Evolutionary conservation across 495 filamentous ascomycete genomes (phyloP).

Genomic region (Chaetomidium leptoderma): DNA sequence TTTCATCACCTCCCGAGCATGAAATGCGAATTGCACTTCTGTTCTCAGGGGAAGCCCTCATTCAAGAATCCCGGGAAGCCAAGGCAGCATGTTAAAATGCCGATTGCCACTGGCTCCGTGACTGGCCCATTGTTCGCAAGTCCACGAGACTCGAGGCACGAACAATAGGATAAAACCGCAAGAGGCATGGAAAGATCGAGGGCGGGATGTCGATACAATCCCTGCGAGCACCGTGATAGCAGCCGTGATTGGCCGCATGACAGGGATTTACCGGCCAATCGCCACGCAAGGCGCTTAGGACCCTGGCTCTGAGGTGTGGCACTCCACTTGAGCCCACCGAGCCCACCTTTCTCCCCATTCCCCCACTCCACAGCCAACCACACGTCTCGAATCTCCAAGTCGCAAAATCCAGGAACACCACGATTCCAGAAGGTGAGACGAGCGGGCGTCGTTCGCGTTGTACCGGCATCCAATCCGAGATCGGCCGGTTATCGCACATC

Average conservation of each 20-base stretch:
- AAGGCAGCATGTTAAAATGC: neutral
- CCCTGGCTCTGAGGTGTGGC: constrained; percentile 8
- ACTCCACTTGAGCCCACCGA: constrained; percentile 17
- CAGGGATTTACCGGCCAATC: constrained; percentile 30
- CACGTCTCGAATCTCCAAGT: constrained; percentile 12
- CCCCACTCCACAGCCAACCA: constrained; percentile 16
- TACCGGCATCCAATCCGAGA: neutral
- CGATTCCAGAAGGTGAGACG: neutral
- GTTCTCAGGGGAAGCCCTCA: neutral
- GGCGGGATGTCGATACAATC: constrained; percentile 26
- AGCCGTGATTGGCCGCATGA: constrained; percentile 29
- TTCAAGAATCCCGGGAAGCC: neutral
- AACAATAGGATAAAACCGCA: constrained; percentile 31
- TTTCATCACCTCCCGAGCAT: no score
- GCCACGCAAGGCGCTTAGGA: constrained; percentile 32
- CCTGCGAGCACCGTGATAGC: constrained; percentile 30
- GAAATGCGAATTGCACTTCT: neutral
- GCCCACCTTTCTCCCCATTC: constrained; percentile 6
- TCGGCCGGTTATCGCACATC: neutral
- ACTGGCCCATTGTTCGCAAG: constrained; percentile 7
- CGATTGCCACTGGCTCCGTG: neutral
- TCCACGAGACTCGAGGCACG: constrained; percentile 6
- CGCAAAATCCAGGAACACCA: constrained; percentile 8
- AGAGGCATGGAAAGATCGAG: constrained; percentile 23
- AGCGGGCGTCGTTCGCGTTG: neutral